These are phyloP conservation scores for Globisporangium megalacanthum DNA, from an alignment of 352 stramenopile species.

Conservation along the genomic window DNA sequence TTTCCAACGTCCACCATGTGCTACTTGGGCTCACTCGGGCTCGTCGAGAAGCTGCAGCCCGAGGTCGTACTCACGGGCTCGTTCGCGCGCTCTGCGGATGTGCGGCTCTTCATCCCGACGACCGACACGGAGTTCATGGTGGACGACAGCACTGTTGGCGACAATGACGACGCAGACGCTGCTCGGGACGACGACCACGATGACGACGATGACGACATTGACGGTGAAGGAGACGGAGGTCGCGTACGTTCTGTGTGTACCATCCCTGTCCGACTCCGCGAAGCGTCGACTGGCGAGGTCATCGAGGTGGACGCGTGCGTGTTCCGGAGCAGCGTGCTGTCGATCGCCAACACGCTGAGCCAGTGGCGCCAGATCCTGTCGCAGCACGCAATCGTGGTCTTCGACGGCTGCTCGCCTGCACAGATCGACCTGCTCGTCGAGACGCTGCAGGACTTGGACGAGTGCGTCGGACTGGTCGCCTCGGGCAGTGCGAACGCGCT, in stretches of 20 bases:
- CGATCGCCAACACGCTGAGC: conserved; percentile 44
- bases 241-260: conserved; percentile 24
- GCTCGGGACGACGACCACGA: conserved; percentile 14
- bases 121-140: conserved; percentile 11
- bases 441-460: conserved; percentile 44
- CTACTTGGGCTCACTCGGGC: conserved; percentile 43
- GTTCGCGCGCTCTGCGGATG: conserved; percentile 31
- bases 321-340: conserved; percentile 33
- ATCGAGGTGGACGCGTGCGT: conserved; percentile 29
- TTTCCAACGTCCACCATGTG: conserved; percentile 53
- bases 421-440: conserved; percentile 48
- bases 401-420: conserved; percentile 33
- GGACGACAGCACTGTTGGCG: conserved; percentile 7
- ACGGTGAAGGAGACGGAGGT: conserved; percentile 10
- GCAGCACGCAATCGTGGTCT: conserved; percentile 36
- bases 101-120: conserved; percentile 30
- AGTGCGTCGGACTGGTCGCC: conserved; percentile 40
- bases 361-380: conserved; percentile 42
- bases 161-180: conserved; percentile 6
- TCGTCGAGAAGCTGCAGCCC: conserved; percentile 48
- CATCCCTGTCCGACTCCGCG: conserved; percentile 29
- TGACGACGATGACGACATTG: conserved; percentile 20
- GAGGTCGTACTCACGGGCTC: conserved; percentile 44
- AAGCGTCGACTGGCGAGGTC: conserved; percentile 29
- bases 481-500: conserved; percentile 40